Evolutionary conservation across 148 eudicot species (phyloP).

Genomic region (Fagopyrum tataricum): DNA sequence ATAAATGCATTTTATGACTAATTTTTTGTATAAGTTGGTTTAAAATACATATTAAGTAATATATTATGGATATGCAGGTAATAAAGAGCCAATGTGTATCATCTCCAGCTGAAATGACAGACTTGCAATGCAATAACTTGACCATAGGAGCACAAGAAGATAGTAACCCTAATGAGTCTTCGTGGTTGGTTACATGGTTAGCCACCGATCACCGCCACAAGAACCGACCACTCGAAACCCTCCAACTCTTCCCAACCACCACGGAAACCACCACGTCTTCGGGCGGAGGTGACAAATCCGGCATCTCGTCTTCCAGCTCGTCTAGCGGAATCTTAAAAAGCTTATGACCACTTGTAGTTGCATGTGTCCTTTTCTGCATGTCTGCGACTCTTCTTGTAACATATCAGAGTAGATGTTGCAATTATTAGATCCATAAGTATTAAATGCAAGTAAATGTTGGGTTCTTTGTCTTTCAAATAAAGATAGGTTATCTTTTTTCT

Average conservation of each 20-base stretch:
- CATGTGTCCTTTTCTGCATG: slow-evolving; percentile 1
- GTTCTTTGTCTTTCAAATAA: neutral
- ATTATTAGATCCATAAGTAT: neutral
- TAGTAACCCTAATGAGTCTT: neutral
- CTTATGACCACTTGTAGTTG: slow-evolving; percentile 9
- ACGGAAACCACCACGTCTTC: neutral
- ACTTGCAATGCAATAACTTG: neutral
- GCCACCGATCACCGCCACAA: neutral
- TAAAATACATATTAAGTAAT: too few species aligned
- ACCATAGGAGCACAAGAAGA: neutral
- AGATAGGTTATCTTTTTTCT: neutral
- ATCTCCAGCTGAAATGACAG: neutral
- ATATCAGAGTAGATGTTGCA: neutral
- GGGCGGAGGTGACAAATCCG: neutral
- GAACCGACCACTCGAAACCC: slow-evolving; percentile 12
- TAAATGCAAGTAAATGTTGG: neutral
- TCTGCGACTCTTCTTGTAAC: neutral
- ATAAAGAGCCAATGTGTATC: neutral
- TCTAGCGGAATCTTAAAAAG: neutral
- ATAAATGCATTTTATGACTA: neutral
- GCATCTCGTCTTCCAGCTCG: neutral
- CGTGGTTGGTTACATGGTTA: neutral
- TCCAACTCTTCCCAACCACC: slow-evolving; percentile 17
- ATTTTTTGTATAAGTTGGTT: neutral
- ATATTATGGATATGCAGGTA: neutral